Evolutionary conservation across 1,139 yeast genomes (phyloP).

Genomic region (Geotrichum macrosporum): DNA sequence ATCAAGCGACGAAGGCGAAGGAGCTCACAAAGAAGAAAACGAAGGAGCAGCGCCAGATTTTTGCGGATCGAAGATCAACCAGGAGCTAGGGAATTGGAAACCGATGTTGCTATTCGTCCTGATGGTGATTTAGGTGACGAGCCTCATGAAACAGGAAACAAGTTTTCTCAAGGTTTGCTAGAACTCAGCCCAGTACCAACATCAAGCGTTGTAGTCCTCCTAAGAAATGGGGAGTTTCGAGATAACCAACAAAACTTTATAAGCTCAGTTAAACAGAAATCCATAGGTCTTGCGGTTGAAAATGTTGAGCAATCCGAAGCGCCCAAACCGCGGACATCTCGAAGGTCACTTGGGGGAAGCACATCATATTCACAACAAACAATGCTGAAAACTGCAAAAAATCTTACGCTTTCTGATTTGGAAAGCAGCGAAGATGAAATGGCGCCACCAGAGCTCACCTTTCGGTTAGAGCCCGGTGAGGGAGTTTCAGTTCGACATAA

Average conservation of each 20-base stretch:
- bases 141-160: not conserved
- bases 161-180: constrained; percentile 1
- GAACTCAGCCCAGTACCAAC: constrained; percentile 12
- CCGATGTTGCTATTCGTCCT: constrained; percentile 1
- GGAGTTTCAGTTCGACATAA: constrained; percentile 13
- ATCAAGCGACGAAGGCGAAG: not conserved
- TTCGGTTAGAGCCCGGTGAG: constrained; percentile 18
- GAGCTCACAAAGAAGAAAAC: constrained; percentile 2
- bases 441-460: constrained; percentile 13
- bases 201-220: not conserved
- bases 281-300: not conserved
- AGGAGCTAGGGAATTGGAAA: not conserved
- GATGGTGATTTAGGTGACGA: constrained; percentile 1
- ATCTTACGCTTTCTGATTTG: constrained; percentile 14
- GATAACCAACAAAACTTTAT: not conserved
- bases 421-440: constrained; percentile 18
- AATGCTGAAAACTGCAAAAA: constrained; percentile 11
- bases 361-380: constrained; percentile 10
- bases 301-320: not conserved
- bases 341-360: constrained; percentile 8
- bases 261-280: not conserved
- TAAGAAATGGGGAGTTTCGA: not conserved
- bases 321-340: constrained; percentile 6
- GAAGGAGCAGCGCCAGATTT: constrained; percentile 8
- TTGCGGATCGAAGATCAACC: not conserved